phyloP scores from a whole-genome alignment of 2,329 filamentous ascomycete species.

The Polytolypa hystricis region DNA sequence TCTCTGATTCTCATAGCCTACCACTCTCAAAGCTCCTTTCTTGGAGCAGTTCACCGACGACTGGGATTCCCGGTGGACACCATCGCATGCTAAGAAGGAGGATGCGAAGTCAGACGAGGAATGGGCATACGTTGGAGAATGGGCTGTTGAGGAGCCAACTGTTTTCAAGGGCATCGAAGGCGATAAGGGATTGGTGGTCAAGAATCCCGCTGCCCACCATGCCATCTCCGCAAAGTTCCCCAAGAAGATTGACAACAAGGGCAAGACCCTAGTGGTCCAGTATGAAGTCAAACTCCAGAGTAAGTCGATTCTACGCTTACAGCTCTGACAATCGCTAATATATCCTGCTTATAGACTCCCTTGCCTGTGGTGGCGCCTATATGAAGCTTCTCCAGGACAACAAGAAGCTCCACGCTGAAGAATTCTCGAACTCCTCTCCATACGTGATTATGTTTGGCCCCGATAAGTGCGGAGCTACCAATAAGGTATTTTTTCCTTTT shows the following conservation, averaged over 20 bases:
- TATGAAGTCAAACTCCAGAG: conserved; percentile 99
- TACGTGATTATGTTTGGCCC: conserved; percentile 99
- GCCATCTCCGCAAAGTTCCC: conserved; percentile 98
- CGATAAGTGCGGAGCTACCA: conserved; percentile 97
- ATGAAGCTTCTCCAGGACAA: conserved; percentile 98
- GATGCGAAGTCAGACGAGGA: conserved; percentile 70
- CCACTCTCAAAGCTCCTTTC: conserved; percentile 81
- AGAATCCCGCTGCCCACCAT: conserved; percentile 96
- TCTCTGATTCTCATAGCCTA: conserved; percentile 50
- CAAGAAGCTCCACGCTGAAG: conserved; percentile 89
- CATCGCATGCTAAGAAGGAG: conserved; percentile 94
- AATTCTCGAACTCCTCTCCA: conserved; percentile 94
- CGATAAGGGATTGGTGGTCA: conserved; percentile 94
- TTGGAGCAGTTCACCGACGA: conserved; percentile 96
- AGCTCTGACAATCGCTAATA: conserved; percentile 22
- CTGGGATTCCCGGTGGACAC: conserved; percentile 89
- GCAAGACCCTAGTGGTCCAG: conserved; percentile 91
- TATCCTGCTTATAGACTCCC: conserved; percentile 53
- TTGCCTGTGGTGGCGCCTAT: conserved; percentile 97
- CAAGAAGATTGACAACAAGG: conserved; percentile 94
- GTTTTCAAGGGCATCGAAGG: conserved; percentile 87
- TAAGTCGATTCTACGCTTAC: conserved; percentile 39
- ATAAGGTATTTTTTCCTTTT: conserved; percentile 63
- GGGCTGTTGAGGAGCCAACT: conserved; percentile 87
- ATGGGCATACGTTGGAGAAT: conserved; percentile 95